Evolutionary conservation across 805 yeast genomes (phyloP).

Genomic region (Maudiozyma turicensis): DNA sequence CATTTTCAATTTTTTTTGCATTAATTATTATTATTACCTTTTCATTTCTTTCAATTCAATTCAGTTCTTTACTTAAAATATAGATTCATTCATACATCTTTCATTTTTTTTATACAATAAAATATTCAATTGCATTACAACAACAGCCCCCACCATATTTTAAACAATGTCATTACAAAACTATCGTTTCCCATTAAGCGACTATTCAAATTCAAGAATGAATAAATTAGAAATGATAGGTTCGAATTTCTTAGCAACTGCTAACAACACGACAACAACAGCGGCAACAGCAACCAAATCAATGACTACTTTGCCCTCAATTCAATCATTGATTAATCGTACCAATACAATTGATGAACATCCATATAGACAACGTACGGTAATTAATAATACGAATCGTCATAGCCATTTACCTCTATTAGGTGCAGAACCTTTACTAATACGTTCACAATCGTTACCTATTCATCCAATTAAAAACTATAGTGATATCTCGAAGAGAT

Average conservation of each 20-base stretch:
- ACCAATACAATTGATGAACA: neutral
- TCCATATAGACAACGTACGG: neutral
- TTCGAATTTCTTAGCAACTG: conserved; percentile 1
- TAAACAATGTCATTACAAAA: conserved; percentile 12
- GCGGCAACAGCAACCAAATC: too few species aligned
- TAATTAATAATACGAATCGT: neutral
- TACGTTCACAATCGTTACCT: neutral
- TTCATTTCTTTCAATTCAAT: too few species aligned
- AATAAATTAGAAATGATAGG: conserved; percentile 11
- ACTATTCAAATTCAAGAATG: conserved; percentile 18
- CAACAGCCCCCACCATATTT: neutral
- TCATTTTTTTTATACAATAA: neutral
- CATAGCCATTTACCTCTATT: neutral
- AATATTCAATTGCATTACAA: neutral
- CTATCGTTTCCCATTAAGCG: conserved; percentile 22
- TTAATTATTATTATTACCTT: too few species aligned
- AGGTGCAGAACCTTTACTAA: neutral
- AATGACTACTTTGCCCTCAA: conserved; percentile 13
- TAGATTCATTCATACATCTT: neutral
- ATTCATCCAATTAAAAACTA: conserved; percentile 6
- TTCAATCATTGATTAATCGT: conserved; percentile 11
- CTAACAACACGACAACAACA: conserved; percentile 2
- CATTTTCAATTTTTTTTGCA: too few species aligned
- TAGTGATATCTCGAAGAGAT: conserved; percentile 22
- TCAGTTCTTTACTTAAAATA: too few species aligned